Percentiles rank a stretch among this genome's conserved stretches.
phyloP scores from a whole-genome alignment of 73 alveolate species.

The Uronychia setigera region DNA sequence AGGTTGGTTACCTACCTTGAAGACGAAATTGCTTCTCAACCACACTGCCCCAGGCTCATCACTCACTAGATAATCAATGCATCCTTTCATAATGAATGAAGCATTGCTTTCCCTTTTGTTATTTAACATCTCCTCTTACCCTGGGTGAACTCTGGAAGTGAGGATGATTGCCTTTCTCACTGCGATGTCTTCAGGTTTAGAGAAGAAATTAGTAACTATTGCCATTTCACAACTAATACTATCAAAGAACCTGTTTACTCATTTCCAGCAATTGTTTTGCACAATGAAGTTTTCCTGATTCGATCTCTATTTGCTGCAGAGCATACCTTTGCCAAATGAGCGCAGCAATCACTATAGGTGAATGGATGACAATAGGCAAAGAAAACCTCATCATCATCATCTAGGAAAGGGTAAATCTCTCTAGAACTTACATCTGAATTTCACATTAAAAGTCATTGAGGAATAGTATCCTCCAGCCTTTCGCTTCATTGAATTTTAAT shows the following conservation, averaged over 20 bases:
- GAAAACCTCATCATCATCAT: slow-evolving; percentile 72
- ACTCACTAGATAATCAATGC: slow-evolving; percentile 71
- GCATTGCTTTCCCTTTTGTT: slow-evolving; percentile 69
- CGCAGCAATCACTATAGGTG: slow-evolving; percentile 71
- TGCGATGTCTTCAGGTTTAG: slow-evolving; percentile 73
- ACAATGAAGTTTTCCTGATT: slow-evolving; percentile 55
- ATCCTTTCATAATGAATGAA: slow-evolving; percentile 76
- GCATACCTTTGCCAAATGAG: slow-evolving; percentile 17
- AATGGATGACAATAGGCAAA: slow-evolving; percentile 95
- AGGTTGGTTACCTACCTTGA: too few species aligned
- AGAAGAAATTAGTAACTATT: slow-evolving; percentile 47
- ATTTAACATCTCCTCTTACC: slow-evolving; percentile 10
- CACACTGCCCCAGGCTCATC: slow-evolving; percentile 72
- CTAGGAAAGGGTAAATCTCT: background rate
- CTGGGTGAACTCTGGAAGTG: slow-evolving; percentile 89
- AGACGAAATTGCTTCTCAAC: slow-evolving; percentile 81
- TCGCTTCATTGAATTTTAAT: slow-evolving; percentile 28
- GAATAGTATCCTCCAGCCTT: slow-evolving; percentile 48
- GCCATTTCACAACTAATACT: slow-evolving; percentile 12
- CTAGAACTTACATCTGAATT: background rate
- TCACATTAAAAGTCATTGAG: slow-evolving; percentile 14
- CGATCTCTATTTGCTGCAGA: slow-evolving; percentile 26
- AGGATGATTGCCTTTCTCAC: slow-evolving; percentile 74
- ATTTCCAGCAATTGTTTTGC: slow-evolving; percentile 65
- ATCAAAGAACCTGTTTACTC: slow-evolving; percentile 24